Evolutionary conservation across 352 stramenopile species (phyloP).

Genomic region (Pythium utonaiense): DNA sequence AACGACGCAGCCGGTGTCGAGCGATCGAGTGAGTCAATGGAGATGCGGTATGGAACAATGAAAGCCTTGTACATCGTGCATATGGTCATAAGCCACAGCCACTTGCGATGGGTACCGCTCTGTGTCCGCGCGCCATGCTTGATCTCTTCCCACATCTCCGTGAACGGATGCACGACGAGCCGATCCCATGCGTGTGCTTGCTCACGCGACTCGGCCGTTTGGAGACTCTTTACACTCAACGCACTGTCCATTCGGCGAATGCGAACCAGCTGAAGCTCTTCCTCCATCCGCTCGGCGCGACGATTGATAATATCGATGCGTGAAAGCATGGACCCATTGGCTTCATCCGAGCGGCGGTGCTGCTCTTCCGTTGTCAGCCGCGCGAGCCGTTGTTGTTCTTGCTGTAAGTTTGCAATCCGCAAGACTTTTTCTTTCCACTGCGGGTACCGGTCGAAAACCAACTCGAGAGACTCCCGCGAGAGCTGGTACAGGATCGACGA

Average conservation of each 20-base stretch:
- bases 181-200: neutral
- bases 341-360: constrained; percentile 17
- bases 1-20: constrained; percentile 6
- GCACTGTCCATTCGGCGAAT: constrained; percentile 18
- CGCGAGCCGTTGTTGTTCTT: constrained; percentile 29
- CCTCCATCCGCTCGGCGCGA: constrained; percentile 27
- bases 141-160: constrained; percentile 10
- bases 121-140: constrained; percentile 34
- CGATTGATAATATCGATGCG: constrained; percentile 26
- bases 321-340: constrained; percentile 21
- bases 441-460: constrained; percentile 43
- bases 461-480: constrained; percentile 39
- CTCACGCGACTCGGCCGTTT: neutral
- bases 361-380: constrained; percentile 20
- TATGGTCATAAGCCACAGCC: constrained; percentile 31
- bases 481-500: constrained; percentile 49
- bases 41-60: constrained; percentile 48
- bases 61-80: constrained; percentile 40
- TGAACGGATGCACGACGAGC: neutral
- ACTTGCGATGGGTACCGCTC: constrained; percentile 39
- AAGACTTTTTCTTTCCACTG: constrained; percentile 44
- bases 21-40: constrained; percentile 34
- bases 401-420: constrained; percentile 35
- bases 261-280: constrained; percentile 30
- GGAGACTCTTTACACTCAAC: neutral